Evolutionary conservation across 148 eudicot species (phyloP).

Genomic region (Persicaria tinctoria): DNA sequence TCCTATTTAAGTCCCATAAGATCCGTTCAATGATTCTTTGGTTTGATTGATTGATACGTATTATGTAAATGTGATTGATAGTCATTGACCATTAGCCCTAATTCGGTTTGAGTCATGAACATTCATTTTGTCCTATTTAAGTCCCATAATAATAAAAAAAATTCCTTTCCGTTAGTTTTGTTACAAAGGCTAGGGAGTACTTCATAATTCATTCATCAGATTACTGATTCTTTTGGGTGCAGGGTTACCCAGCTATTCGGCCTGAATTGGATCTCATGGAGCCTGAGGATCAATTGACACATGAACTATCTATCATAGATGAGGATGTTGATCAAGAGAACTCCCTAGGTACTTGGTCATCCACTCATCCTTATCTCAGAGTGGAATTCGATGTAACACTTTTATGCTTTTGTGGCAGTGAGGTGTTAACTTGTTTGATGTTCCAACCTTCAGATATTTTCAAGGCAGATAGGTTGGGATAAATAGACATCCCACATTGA

Average conservation of each 20-base stretch:
- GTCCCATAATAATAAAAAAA: neutral
- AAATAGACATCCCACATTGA: too few relatives aligned
- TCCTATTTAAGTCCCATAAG: neutral
- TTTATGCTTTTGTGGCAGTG: neutral
- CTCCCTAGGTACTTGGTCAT: conserved; percentile 50
- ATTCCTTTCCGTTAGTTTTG: neutral
- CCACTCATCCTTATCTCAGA: neutral
- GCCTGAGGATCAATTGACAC: conserved; percentile 86
- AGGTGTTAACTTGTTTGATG: conserved; percentile 6
- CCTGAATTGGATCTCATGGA: conserved; percentile 92
- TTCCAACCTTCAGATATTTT: conserved; percentile 54
- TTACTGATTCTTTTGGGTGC: too few relatives aligned
- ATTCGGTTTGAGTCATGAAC: neutral
- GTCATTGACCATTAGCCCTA: neutral
- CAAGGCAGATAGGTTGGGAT: conserved; percentile 35
- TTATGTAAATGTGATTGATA: neutral
- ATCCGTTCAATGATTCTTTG: too few relatives aligned
- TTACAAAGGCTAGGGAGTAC: too few relatives aligned
- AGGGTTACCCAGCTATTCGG: conserved; percentile 26
- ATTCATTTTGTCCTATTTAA: neutral
- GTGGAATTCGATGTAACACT: neutral
- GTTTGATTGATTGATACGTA: neutral
- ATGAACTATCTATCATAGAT: conserved; percentile 57
- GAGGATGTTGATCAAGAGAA: conserved; percentile 73
- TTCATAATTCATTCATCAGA: too few relatives aligned